These are phyloP conservation scores for Pachyrhizus erosus DNA, from an alignment of 306 rosid genomes.

Conservation along the genomic window DNA sequence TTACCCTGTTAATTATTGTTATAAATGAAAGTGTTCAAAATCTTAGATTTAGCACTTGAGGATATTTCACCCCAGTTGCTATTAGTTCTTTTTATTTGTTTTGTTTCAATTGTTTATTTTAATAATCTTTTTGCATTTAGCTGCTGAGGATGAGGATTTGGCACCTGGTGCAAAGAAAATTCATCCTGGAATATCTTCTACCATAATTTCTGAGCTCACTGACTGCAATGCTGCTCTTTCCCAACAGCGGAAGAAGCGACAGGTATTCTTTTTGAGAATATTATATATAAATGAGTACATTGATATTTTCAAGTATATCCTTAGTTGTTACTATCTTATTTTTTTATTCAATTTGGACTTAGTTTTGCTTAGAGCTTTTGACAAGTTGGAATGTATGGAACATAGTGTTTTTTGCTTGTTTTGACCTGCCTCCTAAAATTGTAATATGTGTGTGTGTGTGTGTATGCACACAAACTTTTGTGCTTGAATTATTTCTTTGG, in stretches of 20 bases:
- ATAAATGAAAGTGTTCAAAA: not conserved
- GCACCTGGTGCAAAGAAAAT: constrained; percentile 71
- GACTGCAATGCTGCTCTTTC: constrained; percentile 93
- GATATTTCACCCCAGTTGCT: not conserved
- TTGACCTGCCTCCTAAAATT: constrained; percentile 1
- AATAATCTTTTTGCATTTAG: constrained; percentile 32
- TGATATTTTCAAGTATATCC: constrained; percentile 12
- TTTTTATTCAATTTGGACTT: not conserved
- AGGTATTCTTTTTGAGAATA: constrained; percentile 62
- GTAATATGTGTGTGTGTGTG: not conserved
- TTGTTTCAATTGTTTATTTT: constrained; percentile 28
- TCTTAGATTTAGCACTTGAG: not conserved
- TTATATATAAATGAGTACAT: not conserved
- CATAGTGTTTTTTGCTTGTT: not conserved
- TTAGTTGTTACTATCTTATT: not conserved
- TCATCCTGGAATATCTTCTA: constrained; percentile 74
- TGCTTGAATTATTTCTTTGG: not conserved
- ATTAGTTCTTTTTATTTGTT: not conserved
- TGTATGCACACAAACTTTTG: not conserved
- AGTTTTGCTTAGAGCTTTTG: not conserved
- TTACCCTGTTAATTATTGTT: not conserved
- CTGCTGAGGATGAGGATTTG: constrained; percentile 69
- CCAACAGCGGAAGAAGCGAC: constrained; percentile 87
- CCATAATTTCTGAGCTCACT: constrained; percentile 73
- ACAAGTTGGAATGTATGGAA: not conserved